Evolutionary conservation across 176 grass and related monocot genomes (phyloP), one percentile per base, ranked within the genome.

Genomic region (Eleusine coracana): DNA sequence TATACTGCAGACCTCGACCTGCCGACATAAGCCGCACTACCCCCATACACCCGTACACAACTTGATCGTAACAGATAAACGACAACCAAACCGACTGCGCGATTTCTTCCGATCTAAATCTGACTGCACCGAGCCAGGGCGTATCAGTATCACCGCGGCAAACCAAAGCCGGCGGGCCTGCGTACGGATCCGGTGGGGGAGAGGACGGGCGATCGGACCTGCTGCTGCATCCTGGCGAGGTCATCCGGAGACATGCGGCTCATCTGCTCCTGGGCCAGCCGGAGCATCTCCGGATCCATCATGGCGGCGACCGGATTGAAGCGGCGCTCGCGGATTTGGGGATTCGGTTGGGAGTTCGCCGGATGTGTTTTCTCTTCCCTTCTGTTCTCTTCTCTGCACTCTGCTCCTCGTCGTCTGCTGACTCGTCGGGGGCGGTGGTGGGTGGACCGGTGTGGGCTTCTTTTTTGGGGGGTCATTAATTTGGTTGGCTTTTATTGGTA

Each of bases 181-280:
- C 5, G 1, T n/a, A 36, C 29, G 29, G 16, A 58, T 44, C 18
- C 8, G 52, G 5, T 21, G 12, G 58, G 15, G 5, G 15, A n/a
- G 28, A 13, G 21, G 29, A 5, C 46, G 4, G 7, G 4, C 34
- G 54, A 80, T 29, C 39, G 40, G 38, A 94, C 96, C 93, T 99
- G 96, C 78, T 96, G 96, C 71, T 99, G 96, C 82, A 99, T 99
- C 89, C 74, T 78, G 71, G 96, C 87, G 34, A 99, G 39, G 73
- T 99, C 96, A 40, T 92, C 93, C 10, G 96, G 93, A 18, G 92
- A 82, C 87, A 99, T 96, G 73, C 87, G 87, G 80, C 89, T 59
- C 93, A 99, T 96, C 93, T 99, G 96, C 96, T 99, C 96, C 87
- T 99, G 96, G 48, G 96, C 96, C 44, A 99, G 70, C 78, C 86